Evolutionary conservation across 306 rosid species (phyloP).

Genomic region (Quercus rubra): DNA sequence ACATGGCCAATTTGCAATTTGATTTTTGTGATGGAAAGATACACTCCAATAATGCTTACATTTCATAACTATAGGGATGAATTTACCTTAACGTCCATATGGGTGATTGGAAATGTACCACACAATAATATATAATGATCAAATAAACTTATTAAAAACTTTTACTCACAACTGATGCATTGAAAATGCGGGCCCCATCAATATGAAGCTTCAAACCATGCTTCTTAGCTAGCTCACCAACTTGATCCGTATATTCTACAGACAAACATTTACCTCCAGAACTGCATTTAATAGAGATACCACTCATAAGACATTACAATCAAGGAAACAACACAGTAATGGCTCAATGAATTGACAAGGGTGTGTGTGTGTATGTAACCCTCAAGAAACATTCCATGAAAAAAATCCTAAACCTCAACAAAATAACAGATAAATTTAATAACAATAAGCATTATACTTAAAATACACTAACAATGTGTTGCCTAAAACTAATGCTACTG

Average conservation of each 20-base stretch:
- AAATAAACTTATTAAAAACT: neutral
- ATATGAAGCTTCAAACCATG: slow-evolving; percentile 92
- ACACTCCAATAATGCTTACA: neutral
- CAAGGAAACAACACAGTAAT: neutral
- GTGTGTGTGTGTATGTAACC: neutral
- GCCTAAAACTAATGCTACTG: neutral
- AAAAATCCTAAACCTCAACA: no score
- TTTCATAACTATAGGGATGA: neutral
- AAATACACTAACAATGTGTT: neutral
- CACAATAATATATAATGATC: slow-evolving; percentile 3
- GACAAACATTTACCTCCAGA: slow-evolving; percentile 87
- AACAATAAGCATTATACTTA: no score
- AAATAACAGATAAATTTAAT: no score
- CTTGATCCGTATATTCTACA: slow-evolving; percentile 74
- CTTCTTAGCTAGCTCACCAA: slow-evolving; percentile 82
- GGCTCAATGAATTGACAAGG: neutral
- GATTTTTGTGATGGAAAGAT: neutral
- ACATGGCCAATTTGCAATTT: neutral
- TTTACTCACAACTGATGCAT: slow-evolving; percentile 71
- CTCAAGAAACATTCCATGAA: no score
- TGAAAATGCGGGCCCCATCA: slow-evolving; percentile 95
- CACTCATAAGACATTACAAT: neutral
- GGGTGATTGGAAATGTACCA: neutral
- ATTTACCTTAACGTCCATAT: neutral
- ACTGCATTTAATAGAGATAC: slow-evolving; percentile 45